These are phyloP conservation scores for Pichia membranifaciens DNA, from an alignment of 805 yeast genomes.

Conservation along the genomic window DNA sequence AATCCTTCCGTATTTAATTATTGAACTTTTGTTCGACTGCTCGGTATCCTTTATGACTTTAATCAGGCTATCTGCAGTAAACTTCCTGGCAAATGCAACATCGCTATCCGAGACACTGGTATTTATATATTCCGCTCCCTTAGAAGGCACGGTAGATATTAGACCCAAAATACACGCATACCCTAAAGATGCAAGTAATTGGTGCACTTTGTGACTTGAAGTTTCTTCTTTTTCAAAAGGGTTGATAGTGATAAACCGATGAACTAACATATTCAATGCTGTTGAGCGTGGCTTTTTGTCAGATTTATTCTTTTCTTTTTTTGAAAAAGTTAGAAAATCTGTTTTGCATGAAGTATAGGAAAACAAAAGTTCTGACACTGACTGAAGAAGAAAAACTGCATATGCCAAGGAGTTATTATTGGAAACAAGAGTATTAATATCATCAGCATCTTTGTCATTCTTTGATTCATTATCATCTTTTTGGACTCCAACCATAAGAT, in stretches of 20 bases:
- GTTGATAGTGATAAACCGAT: constrained; percentile 62
- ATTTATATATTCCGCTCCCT: constrained; percentile 39
- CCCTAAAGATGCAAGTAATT: constrained; percentile 56
- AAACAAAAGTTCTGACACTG: constrained; percentile 62
- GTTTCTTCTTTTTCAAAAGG: constrained; percentile 32
- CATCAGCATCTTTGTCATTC: constrained; percentile 18
- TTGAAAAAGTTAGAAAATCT: constrained; percentile 74
- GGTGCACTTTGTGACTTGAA: constrained; percentile 43
- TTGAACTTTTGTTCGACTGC: constrained; percentile 31
- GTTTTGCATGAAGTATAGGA: constrained; percentile 78
- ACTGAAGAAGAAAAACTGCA: constrained; percentile 61
- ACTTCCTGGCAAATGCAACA: constrained; percentile 65
- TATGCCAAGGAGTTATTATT: constrained; percentile 57
- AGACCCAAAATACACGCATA: constrained; percentile 56
- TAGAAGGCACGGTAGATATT: constrained; percentile 50
- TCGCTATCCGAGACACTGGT: constrained; percentile 58
- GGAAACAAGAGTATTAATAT: constrained; percentile 21
- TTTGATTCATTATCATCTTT: constrained; percentile 15
- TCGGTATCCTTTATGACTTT: constrained; percentile 55
- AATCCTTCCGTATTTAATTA: constrained; percentile 48
- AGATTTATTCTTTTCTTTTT: constrained; percentile 37
- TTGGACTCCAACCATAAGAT: constrained; percentile 19
- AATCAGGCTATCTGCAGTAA: constrained; percentile 61
- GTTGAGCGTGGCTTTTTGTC: constrained; percentile 66
- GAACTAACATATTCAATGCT: constrained; percentile 68